Conservation (phyloP, 176 grass and related monocot genomes). For the Hordeum marinum region DNA sequence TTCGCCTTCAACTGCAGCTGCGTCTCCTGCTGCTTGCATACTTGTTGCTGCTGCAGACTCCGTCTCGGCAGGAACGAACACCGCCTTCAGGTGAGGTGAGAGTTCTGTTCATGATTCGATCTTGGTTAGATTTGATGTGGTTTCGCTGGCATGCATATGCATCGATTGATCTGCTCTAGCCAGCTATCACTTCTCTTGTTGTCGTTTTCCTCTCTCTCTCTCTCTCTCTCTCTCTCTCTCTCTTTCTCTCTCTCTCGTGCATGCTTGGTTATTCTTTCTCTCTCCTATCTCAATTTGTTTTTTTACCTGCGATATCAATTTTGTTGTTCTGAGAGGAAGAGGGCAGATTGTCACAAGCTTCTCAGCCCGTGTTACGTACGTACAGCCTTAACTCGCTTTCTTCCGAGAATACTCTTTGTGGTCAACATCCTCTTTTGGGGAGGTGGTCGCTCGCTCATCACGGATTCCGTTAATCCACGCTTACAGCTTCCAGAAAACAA, state of each 20-base stretch:
- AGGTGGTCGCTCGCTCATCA: too few species aligned
- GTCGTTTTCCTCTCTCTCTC: neutral
- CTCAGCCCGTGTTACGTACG: neutral
- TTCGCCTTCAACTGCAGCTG: neutral
- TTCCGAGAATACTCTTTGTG: neutral
- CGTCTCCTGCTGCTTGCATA: too few species aligned
- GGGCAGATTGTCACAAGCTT: neutral
- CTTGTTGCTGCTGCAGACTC: neutral
- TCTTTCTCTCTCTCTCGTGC: too few species aligned
- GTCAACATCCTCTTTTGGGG: neutral
- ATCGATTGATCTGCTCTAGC: neutral
- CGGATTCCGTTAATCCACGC: neutral
- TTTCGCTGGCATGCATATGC: neutral
- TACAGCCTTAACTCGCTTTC: neutral
- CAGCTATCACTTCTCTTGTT: neutral
- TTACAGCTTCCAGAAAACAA: neutral
- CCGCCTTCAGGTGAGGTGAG: neutral
- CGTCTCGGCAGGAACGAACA: neutral
- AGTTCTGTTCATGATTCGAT: too few species aligned
- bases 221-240: neutral
- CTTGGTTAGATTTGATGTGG: neutral
- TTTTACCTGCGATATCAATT: neutral
- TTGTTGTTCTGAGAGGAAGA: neutral
- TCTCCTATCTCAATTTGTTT: too few species aligned
- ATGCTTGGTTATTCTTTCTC: too few species aligned